phyloP scores from a whole-genome alignment of 2,329 filamentous ascomycete species.

The Fusarium protoensiforme region DNA sequence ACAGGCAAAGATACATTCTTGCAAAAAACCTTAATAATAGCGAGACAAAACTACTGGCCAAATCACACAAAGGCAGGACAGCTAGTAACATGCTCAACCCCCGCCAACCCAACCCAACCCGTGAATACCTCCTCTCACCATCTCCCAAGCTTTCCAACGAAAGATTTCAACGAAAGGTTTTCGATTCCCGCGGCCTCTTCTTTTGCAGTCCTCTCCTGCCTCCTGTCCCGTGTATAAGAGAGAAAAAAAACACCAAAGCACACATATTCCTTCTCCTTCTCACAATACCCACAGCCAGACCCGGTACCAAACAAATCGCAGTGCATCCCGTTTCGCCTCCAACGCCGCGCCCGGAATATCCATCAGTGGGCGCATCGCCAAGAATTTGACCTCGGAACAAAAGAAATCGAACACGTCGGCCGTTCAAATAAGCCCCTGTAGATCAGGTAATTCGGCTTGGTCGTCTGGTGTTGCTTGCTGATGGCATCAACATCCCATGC shows the following conservation, averaged over 20 bases:
- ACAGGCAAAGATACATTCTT: conserved; percentile 29
- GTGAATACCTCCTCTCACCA: background rate
- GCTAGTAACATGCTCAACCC: conserved; percentile 10
- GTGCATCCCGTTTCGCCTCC: conserved; percentile 39
- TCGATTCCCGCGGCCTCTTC: background rate
- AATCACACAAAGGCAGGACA: conserved; percentile 11
- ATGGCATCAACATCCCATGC: conserved; percentile 2
- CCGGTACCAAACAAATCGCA: conserved; percentile 31
- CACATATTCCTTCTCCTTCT: conserved; percentile 11
- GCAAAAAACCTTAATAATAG: conserved; percentile 25
- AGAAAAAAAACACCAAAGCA: conserved; percentile 14
- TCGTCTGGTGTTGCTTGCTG: background rate
- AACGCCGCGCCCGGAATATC: conserved; percentile 44
- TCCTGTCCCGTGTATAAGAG: conserved; percentile 3
- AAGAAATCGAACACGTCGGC: conserved; percentile 29
- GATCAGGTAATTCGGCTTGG: background rate
- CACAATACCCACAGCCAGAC: conserved; percentile 31
- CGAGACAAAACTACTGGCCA: conserved; percentile 14
- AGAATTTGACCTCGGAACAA: conserved; percentile 36
- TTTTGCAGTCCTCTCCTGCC: conserved; percentile 1
- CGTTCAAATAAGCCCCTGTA: conserved; percentile 8
- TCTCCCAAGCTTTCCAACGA: background rate
- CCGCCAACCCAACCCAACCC: background rate
- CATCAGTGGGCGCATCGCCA: conserved; percentile 40
- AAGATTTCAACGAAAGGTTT: background rate